Percentiles rank a stretch among this genome's conserved stretches.
Evolutionary conservation across 306 rosid species (phyloP).

Genomic region (Quercus variabilis): DNA sequence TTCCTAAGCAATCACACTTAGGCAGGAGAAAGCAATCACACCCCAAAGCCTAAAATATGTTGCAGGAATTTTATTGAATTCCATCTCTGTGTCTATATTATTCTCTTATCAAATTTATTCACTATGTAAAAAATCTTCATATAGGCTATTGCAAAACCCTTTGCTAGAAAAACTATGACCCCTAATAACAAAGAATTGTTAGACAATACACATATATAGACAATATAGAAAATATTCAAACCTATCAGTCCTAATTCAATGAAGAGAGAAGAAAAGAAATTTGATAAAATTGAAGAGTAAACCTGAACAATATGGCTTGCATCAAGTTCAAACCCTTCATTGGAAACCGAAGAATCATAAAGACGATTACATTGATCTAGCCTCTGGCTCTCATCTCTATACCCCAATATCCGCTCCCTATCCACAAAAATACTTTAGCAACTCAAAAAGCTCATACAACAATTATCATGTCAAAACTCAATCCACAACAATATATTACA

Average conservation of each 20-base stretch:
- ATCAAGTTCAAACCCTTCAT: constrained; percentile 83
- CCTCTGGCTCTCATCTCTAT: constrained; percentile 87
- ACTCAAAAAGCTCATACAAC: constrained; percentile 22
- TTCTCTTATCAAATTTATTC: no score
- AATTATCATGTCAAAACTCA: background rate
- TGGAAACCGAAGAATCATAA: constrained; percentile 76
- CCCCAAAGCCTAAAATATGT: no score
- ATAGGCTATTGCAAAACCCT: no score
- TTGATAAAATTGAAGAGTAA: background rate
- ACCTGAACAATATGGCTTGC: constrained; percentile 95
- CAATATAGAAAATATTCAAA: background rate
- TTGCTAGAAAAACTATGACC: no score
- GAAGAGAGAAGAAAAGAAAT: background rate
- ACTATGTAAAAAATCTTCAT: no score
- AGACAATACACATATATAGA: background rate
- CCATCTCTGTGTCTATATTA: no score
- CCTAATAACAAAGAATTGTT: background rate
- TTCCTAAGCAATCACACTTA: no score
- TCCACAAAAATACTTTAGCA: constrained; percentile 18
- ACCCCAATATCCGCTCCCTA: constrained; percentile 84
- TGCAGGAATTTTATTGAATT: no score
- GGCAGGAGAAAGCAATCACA: no score
- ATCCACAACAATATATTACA: background rate
- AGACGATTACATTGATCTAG: constrained; percentile 95
- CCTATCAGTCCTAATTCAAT: background rate